phyloP scores from a whole-genome alignment of 2,329 filamentous ascomycete species.

The Fusarium paranaense region DNA sequence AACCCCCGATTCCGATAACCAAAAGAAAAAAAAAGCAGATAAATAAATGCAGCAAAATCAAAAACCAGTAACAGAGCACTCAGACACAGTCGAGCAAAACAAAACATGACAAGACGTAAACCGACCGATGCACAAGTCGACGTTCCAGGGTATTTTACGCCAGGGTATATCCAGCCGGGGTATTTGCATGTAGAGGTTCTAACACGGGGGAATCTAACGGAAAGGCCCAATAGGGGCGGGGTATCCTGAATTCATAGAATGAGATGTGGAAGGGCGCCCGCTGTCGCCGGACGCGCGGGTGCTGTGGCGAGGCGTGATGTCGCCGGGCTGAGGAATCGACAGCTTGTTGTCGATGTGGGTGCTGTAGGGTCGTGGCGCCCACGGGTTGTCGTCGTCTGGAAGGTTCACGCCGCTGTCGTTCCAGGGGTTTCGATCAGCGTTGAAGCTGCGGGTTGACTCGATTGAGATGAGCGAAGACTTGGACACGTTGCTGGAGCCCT shows the following conservation, averaged over 20 bases:
- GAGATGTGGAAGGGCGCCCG: slow-evolving; percentile 91
- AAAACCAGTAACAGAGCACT: slow-evolving; percentile 17
- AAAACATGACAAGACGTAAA: slow-evolving; percentile 51
- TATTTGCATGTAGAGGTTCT: slow-evolving; percentile 66
- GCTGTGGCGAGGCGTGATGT: slow-evolving; percentile 85
- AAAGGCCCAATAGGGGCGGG: slow-evolving; percentile 90
- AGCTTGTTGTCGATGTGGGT: slow-evolving; percentile 75
- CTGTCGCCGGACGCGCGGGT: slow-evolving; percentile 89
- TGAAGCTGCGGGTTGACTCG: slow-evolving; percentile 91
- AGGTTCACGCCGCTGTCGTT: slow-evolving; percentile 98
- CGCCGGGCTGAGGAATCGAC: slow-evolving; percentile 77
- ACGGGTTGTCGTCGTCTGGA: slow-evolving; percentile 83
- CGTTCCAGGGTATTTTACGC: slow-evolving; percentile 68
- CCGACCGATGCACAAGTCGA: slow-evolving; percentile 62
- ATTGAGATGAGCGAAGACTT: slow-evolving; percentile 97
- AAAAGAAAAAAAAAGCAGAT: slow-evolving; percentile 24
- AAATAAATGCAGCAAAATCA: slow-evolving; percentile 24
- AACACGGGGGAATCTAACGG: slow-evolving; percentile 75
- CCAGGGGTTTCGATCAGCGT: slow-evolving; percentile 95
- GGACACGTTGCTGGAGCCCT: slow-evolving; percentile 89
- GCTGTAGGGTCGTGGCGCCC: slow-evolving; percentile 71
- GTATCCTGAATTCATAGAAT: slow-evolving; percentile 97
- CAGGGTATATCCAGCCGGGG: slow-evolving; percentile 75
- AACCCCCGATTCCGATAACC: slow-evolving; percentile 42
- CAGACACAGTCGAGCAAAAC: slow-evolving; percentile 35